Base-by-base conservation (phyloP, 2,329 filamentous ascomycete species). In the Aureobasidium sp. region DNA sequence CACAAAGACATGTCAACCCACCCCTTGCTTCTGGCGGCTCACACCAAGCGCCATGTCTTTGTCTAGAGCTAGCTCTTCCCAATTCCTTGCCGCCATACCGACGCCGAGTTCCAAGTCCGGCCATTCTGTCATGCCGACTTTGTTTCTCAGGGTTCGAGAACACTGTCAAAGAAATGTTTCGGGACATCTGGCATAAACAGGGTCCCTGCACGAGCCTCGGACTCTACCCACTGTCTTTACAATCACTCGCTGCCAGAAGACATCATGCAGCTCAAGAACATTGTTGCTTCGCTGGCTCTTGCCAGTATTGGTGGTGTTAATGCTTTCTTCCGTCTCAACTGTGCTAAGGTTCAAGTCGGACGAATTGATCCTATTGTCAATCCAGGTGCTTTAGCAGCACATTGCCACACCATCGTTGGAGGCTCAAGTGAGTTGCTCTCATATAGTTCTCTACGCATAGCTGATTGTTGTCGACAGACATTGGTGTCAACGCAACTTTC, bases 241-340 rank as follows among this genome's bases (percentile, higher is more conserved):
- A 36, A 50, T 20, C 17, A 46, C 20, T 34, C 23, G 29, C 56
- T 23, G 46, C 17, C 51, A n/a, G 26, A 46, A 8, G 17, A 29
- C 5, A 42, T 17, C 10, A 60, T 60, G 56, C 56, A 60, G 32
- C 9, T 50, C 56, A 60, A 34, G 26, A 39, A 26, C 17, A 36
- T 36, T 27, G 13, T 60, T 34, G 34, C 36, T 15, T 7, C 56
- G 10, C n/a, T 60, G 34, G 34, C 46, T 26, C 12, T 60, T 42
- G 34, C 56, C 46, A 34, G 56, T 17, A 41, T 60, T 34, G 36
- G 56, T 5, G 46, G 46, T 23, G 68, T 66, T n/a, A 64, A 72
- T 60, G 72, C 71, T 20, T 74, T 74, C 63, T 75, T 68, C 65
- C 71, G 72, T 15, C 70, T 74, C 64, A 73, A 71, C 51, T 74